Evolutionary conservation across 2,329 filamentous ascomycete species (phyloP).

Genomic region (Penicillium capsulatum): DNA sequence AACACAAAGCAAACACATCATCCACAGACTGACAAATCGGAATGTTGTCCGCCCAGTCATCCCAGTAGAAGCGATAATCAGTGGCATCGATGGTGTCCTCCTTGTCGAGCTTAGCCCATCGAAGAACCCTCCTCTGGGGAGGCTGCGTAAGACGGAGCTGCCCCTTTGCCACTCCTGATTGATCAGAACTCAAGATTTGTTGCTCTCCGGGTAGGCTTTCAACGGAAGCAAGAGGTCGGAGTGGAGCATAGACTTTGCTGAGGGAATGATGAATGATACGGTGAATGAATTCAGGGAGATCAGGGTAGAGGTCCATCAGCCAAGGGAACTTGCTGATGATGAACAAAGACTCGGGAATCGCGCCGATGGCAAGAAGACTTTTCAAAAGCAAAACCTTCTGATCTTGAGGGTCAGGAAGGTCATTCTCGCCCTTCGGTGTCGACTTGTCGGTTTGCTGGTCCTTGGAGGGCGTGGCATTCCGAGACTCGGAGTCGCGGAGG

Average conservation of each 20-base stretch:
- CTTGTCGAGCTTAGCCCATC: constrained; percentile 81
- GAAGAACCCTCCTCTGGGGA: constrained; percentile 62
- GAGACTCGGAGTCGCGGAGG: constrained; percentile 50
- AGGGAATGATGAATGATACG: constrained; percentile 80
- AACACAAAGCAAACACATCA: constrained; percentile 82
- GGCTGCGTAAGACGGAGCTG: constrained; percentile 59
- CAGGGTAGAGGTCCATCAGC: constrained; percentile 79
- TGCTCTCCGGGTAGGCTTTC: constrained; percentile 46
- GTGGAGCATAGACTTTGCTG: constrained; percentile 63
- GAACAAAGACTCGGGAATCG: constrained; percentile 86
- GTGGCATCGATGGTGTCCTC: constrained; percentile 68
- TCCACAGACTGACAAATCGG: constrained; percentile 87
- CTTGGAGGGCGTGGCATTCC: constrained; percentile 52
- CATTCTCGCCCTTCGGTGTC: constrained; percentile 40
- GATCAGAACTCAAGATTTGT: constrained; percentile 56
- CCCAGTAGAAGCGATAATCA: constrained; percentile 91
- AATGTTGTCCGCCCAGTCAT: constrained; percentile 92
- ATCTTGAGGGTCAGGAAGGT: constrained; percentile 69
- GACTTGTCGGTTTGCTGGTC: constrained; percentile 49
- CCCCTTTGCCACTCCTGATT: constrained; percentile 65
- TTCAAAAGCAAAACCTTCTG: constrained; percentile 84
- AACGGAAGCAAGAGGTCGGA: constrained; percentile 46
- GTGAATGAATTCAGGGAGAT: constrained; percentile 75
- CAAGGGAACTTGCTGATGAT: constrained; percentile 90
- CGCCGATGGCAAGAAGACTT: constrained; percentile 83